These are phyloP conservation scores for Blastomyces emzantsi DNA, from an alignment of 2,329 filamentous ascomycete species.

Conservation along the genomic window DNA sequence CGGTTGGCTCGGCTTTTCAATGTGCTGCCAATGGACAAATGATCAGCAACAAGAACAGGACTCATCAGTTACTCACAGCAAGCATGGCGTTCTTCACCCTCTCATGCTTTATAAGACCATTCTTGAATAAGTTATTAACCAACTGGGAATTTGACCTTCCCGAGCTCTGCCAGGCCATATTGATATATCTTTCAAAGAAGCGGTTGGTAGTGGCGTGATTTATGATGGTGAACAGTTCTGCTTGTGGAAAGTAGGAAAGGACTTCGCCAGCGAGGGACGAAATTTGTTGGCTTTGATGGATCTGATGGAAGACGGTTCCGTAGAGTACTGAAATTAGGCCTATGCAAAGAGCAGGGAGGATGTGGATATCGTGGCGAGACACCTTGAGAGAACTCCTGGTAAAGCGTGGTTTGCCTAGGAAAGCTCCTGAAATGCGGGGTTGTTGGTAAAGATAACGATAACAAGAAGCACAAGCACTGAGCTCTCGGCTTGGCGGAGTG, in stretches of 20 bases:
- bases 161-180: constrained; percentile 86
- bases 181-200: constrained; percentile 19
- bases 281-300: background rate
- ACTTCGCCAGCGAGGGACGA: background rate
- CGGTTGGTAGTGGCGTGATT: background rate
- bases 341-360: background rate
- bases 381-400: background rate
- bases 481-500: background rate
- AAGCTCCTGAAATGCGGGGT: background rate
- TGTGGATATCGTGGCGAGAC: constrained; percentile 1
- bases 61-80: constrained; percentile 41
- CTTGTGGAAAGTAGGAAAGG: background rate
- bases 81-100: constrained; percentile 73
- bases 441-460: background rate
- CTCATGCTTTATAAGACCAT: constrained; percentile 62
- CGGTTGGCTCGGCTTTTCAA: background rate
- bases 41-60: constrained; percentile 1
- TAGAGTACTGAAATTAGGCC: background rate
- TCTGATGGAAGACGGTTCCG: background rate
- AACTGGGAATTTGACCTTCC: constrained; percentile 66
- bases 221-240: background rate
- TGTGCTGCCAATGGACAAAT: background rate
- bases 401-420: background rate
- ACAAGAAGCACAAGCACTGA: background rate
- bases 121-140: constrained; percentile 64